A percentile compares a stretch with the other conserved stretches of the same genome.
phyloP scores from a whole-genome alignment of 2,329 filamentous ascomycete species.

The Beauveria rudraprayagi region DNA sequence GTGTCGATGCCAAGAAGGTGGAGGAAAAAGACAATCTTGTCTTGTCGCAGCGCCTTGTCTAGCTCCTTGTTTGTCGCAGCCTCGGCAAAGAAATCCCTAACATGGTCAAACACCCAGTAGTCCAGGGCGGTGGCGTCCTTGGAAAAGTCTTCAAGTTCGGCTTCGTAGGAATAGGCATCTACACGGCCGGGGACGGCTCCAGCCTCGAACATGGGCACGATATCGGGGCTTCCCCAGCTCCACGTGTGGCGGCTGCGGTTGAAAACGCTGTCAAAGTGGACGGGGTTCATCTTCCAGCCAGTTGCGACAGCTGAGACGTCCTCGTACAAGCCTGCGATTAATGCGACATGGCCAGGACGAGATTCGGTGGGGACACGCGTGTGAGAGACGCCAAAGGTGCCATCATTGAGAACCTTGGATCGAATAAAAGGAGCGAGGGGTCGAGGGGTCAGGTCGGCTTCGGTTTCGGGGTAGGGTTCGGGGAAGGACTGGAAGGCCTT shows the following conservation, averaged over 20 bases:
- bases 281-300: slow-evolving; percentile 96
- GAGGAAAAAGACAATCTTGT: slow-evolving; percentile 90
- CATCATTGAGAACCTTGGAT: slow-evolving; percentile 77
- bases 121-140: slow-evolving; percentile 74
- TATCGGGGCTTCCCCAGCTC: slow-evolving; percentile 98
- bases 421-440: slow-evolving; percentile 87
- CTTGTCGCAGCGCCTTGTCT: slow-evolving; percentile 62
- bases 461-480: slow-evolving; percentile 66
- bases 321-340: slow-evolving; percentile 95
- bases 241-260: slow-evolving; percentile 94
- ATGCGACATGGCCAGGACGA: slow-evolving; percentile 87
- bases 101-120: slow-evolving; percentile 91
- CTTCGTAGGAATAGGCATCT: slow-evolving; percentile 75
- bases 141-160: slow-evolving; percentile 86
- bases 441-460: slow-evolving; percentile 60
- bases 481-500: slow-evolving; percentile 94
- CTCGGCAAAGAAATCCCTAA: slow-evolving; percentile 76
- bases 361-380: slow-evolving; percentile 96
- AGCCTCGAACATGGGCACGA: slow-evolving; percentile 91
- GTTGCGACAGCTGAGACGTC: slow-evolving; percentile 96
- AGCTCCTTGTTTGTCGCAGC: slow-evolving; percentile 73
- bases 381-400: slow-evolving; percentile 95
- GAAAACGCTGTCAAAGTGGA: slow-evolving; percentile 98
- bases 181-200: slow-evolving; percentile 84
- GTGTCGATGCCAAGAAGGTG: slow-evolving; percentile 91